Percentiles rank a stretch among this genome's conserved stretches.
These are phyloP conservation scores for Mycena vulgaris DNA, from an alignment of 768 basidiomycete genomes.

Conservation along the genomic window DNA sequence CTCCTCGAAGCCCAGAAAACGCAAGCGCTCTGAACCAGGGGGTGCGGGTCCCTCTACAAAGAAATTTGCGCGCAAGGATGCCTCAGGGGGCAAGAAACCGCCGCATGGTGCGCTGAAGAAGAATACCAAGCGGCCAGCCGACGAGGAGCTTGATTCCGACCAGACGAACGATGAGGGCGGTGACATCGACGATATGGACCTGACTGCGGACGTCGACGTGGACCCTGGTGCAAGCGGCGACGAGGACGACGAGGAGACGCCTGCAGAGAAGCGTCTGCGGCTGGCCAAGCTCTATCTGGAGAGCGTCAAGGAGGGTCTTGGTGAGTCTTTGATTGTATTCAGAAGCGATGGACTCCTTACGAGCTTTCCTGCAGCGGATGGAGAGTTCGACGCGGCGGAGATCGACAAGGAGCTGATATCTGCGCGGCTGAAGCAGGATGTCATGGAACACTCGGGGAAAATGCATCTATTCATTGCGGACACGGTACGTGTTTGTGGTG, in stretches of 20 bases:
- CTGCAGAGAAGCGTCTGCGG: constrained; percentile 92
- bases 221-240: constrained; percentile 79
- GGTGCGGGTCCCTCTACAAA: constrained; percentile 46
- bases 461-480: constrained; percentile 87
- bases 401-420: constrained; percentile 95
- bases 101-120: constrained; percentile 44
- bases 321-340: constrained; percentile 54
- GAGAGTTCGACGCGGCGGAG: constrained; percentile 95
- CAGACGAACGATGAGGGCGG: constrained; percentile 68
- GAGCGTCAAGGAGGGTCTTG: constrained; percentile 82
- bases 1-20: constrained; percentile 70
- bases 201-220: constrained; percentile 61
- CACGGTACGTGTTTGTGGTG: constrained; percentile 66
- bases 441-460: constrained; percentile 90
- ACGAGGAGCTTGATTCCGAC: constrained; percentile 82
- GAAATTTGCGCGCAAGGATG: constrained; percentile 49
- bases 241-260: constrained; percentile 93
- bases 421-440: constrained; percentile 92
- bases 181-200: constrained; percentile 74
- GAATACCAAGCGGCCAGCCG: constrained; percentile 47
- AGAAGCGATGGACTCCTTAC: background rate
- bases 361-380: constrained; percentile 70
- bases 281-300: constrained; percentile 93
- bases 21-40: constrained; percentile 64
- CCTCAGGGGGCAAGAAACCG: constrained; percentile 29